Evolutionary conservation across 306 rosid genomes (phyloP), one percentile per base, ranked within the genome.

Genomic region (Vigna unguiculata): DNA sequence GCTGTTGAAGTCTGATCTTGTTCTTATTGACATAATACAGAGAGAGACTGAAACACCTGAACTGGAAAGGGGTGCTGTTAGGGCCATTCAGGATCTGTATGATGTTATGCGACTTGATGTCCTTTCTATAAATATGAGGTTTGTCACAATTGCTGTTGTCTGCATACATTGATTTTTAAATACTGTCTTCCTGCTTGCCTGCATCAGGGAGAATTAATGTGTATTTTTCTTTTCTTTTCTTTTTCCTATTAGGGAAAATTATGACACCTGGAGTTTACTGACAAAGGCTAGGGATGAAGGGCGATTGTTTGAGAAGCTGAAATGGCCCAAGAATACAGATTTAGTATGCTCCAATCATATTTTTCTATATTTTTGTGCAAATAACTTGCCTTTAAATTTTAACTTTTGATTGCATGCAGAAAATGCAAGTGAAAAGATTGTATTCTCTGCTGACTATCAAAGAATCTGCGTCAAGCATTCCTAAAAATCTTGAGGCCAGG

Each of bases 401-500:
- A 71, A 81, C 78, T 62, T 7, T 41, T 64, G 58, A 71, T 52
- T 61, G 20, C 47, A 20, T 48, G 84, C 91, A 94, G 97, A 90
- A 82, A 78, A 74, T 85, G 17, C 92, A 83, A 82, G 92, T 92
- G 57, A 94, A 89, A 89, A 86, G 98, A 85, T 84, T 94, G 86
- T 70, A 87, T 85, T 90, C 96, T 0, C 75, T 94, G 82, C 84
- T 92, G 86, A 94, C 97, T 20, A 94, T 92, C 80, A 88, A 94
- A 86, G 97, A 94, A 32, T 94, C 98, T 1, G 98, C 97, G 32
- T 87, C 93, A 68, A 94, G 81, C 87, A 72, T 94, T 77, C 98
- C 98, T 28, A 91, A 43, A 71, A 94, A 94, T 90, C 92, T 94
- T 81, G 98, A 94, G 89, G 97, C 98, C 64, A 36, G 91, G 76